These are phyloP conservation scores for Cutaneotrichosporon mucoides DNA, from an alignment of 1,284 basidiomycete species.

Conservation along the genomic window DNA sequence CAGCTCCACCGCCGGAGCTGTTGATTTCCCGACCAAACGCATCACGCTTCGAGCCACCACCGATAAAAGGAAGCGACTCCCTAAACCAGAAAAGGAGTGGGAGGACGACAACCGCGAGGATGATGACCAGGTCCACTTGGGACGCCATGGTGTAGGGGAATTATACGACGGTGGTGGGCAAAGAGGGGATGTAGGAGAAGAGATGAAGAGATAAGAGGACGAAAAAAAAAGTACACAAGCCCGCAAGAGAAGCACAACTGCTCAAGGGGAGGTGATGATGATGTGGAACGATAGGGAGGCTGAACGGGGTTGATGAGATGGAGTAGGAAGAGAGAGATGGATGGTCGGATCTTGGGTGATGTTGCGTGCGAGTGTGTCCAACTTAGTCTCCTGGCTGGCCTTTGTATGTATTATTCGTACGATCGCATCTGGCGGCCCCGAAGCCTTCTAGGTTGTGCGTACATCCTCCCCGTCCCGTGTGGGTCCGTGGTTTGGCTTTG, in stretches of 20 bases:
- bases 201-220: background rate
- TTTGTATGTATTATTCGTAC: slow-evolving; percentile 1
- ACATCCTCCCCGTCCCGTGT: background rate
- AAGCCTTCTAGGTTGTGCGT: background rate
- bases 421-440: slow-evolving; percentile 1
- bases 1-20: slow-evolving; percentile 3
- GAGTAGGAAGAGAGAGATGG: background rate
- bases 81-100: slow-evolving; percentile 44
- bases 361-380: background rate
- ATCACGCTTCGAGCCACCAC: slow-evolving; percentile 21
- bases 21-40: too few species aligned
- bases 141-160: slow-evolving; percentile 37
- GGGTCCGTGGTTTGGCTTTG: too few species aligned
- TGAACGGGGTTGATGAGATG: background rate
- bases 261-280: too few species aligned
- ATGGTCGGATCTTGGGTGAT: background rate
- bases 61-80: slow-evolving; percentile 45
- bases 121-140: slow-evolving; percentile 39
- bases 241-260: too few species aligned
- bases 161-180: background rate
- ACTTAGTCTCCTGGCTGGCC: background rate
- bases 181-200: background rate
- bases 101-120: slow-evolving; percentile 37
- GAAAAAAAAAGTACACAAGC: too few species aligned
- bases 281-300: background rate